Evolutionary conservation across 768 basidiomycete genomes (phyloP).

Genomic region (Boletus fagicola): DNA sequence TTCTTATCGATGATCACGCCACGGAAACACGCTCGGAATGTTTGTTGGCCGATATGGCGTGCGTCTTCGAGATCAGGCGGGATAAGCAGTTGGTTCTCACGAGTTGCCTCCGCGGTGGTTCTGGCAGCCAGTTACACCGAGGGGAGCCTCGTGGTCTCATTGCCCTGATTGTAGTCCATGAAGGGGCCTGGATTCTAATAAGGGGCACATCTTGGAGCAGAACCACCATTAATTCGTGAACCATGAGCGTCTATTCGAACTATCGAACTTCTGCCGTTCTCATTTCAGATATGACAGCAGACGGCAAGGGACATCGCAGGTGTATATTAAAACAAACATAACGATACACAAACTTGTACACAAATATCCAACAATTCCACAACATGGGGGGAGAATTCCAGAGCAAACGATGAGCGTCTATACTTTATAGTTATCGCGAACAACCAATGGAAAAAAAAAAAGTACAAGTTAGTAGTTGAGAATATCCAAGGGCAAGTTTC

Average conservation of each 20-base stretch:
- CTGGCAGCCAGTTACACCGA: conserved; percentile 4
- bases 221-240: background rate
- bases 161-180: conserved; percentile 2
- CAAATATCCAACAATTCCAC: conserved; percentile 11
- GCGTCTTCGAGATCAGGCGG: conserved; percentile 25
- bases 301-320: background rate
- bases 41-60: background rate
- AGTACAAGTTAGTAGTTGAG: background rate
- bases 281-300: background rate
- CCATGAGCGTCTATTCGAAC: conserved; percentile 1
- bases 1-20: conserved; percentile 21
- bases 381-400: conserved; percentile 7
- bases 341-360: conserved; percentile 31
- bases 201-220: conserved; percentile 6
- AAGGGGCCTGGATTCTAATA: background rate
- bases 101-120: conserved; percentile 1
- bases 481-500: background rate
- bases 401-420: conserved; percentile 19
- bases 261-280: conserved; percentile 1
- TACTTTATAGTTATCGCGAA: background rate
- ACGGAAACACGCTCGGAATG: background rate
- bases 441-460: background rate
- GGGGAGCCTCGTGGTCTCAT: conserved; percentile 18
- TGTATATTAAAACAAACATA: conserved; percentile 17
- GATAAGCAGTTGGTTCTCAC: conserved; percentile 19